Conservation (phyloP, 1,139 yeast genomes). For the Suhomyces maxii region DNA sequence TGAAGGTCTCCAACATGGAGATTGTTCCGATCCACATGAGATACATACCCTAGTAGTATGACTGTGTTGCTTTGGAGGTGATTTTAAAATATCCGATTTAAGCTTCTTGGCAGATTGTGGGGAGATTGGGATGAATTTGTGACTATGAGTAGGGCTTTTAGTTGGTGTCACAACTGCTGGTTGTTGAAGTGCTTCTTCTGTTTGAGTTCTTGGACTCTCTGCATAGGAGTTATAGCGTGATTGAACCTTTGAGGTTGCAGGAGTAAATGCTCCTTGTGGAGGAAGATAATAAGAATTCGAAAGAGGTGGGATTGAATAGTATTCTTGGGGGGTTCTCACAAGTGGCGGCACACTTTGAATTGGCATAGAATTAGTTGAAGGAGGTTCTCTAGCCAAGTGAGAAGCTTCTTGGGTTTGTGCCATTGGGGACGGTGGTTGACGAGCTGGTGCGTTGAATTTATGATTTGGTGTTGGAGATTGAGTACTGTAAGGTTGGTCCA, state of each 20-base stretch:
- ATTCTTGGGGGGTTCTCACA: background rate
- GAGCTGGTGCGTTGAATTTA: background rate
- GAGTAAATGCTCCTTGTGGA: slow-evolving; percentile 12
- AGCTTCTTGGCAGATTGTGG: slow-evolving; percentile 41
- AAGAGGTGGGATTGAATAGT: slow-evolving; percentile 10
- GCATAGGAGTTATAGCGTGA: slow-evolving; percentile 12
- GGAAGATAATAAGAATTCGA: slow-evolving; percentile 11
- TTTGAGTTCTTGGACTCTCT: slow-evolving; percentile 9
- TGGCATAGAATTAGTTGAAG: background rate
- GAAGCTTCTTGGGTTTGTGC: background rate
- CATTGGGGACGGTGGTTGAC: background rate
- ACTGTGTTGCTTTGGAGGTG: slow-evolving; percentile 40
- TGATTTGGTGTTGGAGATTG: background rate
- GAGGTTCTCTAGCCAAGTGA: background rate
- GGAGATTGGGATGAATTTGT: slow-evolving; percentile 44
- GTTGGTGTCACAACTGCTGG: slow-evolving; percentile 16
- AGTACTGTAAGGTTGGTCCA: slow-evolving; percentile 1
- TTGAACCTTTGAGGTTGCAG: slow-evolving; percentile 13
- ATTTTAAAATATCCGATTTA: slow-evolving; percentile 31
- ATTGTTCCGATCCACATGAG: slow-evolving; percentile 87
- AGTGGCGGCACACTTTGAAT: background rate
- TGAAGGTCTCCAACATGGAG: slow-evolving; percentile 98
- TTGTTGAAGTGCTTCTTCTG: slow-evolving; percentile 8
- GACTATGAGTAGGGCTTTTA: slow-evolving; percentile 15
- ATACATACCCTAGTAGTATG: slow-evolving; percentile 63